Evolutionary conservation across 2,329 filamentous ascomycete species (phyloP).

Genomic region (Sporothrix protearum): DNA sequence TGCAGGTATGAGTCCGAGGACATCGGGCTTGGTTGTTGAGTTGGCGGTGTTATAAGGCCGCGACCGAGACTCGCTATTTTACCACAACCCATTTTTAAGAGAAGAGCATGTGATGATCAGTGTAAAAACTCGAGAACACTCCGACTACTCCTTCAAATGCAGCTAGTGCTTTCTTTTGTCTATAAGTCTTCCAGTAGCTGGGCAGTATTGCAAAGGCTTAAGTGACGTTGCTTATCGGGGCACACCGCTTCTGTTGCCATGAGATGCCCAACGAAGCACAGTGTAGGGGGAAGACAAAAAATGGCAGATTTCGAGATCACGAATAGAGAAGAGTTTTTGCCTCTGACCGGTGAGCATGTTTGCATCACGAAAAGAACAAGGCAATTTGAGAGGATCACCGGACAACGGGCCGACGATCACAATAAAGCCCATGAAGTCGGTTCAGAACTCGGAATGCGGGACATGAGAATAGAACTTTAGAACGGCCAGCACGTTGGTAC

Average conservation of each 20-base stretch:
- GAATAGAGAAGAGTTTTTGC: not conserved
- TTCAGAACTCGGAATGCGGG: not conserved
- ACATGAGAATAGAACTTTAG: not conserved
- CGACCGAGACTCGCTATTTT: not conserved
- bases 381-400: not conserved
- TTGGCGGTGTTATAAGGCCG: not conserved
- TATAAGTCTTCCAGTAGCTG: not conserved
- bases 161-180: not conserved
- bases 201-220: not conserved
- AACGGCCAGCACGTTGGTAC: not conserved
- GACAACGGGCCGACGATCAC: not conserved
- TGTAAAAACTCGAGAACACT: not conserved
- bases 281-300: not conserved
- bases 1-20: not conserved
- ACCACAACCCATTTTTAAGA: not conserved
- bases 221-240: not conserved
- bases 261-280: constrained; percentile 1
- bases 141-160: not conserved
- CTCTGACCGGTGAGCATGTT: not conserved
- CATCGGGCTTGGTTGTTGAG: not conserved
- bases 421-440: not conserved
- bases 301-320: not conserved
- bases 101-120: not conserved
- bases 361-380: not conserved
- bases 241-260: not conserved